Evolutionary conservation across 345 rosid species (phyloP), one percentile per base, ranked within the genome.

Genomic region (Eucalyptus cladocalyx): DNA sequence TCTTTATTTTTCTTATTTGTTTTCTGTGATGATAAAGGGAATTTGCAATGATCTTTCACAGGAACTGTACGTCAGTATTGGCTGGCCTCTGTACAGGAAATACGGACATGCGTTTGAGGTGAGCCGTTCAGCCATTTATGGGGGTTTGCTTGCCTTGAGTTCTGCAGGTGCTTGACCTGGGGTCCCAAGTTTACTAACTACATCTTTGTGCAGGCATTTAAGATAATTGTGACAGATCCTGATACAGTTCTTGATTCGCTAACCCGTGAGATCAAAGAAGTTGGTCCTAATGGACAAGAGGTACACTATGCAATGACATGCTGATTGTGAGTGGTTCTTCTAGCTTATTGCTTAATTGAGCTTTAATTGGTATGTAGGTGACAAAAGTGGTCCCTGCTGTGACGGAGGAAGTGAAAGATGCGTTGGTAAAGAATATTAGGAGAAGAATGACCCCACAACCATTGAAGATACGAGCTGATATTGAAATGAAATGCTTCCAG

Each of bases 401-500:
- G 45, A 89, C 99, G 2, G 99, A 94, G 91, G 98, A 97, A 93
- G 93, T 98, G 89, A 96, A 97, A 92, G 99, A 96, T 88, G 93
- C 97, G 83, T 94, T 98, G 88, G 93, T 98, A 43, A 97, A 93
- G 93, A 96, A 96, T 91, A 96, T 98, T 45, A 94, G 95, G 93
- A 95, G 99, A 92, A 94, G 99, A 93, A 97, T 98, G 99, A 96
- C 99, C 18, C 99, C 97, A 47, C 99, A 96, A 51, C 99, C 99
- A 87, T 89, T 96, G 94, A 98, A 97, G 95, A 96, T 98, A 89
- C 94, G 97, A 6, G 99, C 99, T 89, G 99, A 98, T 92, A 93
- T 98, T 88, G 99, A 97, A 89, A 95, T 98, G 98, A 96, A 96
- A 87, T 98, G 99, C 93, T 98, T 97, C 93, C 98, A 97, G 94